Evolutionary conservation across 371 early-diverging fungal genomes (phyloP).

Genomic region (Apophysomyces variabilis): DNA sequence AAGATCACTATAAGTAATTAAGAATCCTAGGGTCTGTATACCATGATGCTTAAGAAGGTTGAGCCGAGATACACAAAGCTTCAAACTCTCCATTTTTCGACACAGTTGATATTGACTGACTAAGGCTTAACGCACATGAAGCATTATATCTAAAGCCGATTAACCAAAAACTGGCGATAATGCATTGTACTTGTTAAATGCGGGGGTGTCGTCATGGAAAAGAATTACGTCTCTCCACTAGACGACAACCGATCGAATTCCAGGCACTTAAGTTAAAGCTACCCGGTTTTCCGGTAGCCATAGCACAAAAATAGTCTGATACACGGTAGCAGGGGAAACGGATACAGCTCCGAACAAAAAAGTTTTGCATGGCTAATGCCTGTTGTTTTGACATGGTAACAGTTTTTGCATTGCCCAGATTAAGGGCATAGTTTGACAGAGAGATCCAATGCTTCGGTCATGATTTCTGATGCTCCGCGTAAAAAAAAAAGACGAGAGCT

Average conservation of each 20-base stretch:
- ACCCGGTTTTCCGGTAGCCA: neutral
- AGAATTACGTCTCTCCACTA: neutral
- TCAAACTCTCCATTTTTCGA: too few species aligned
- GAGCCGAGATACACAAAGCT: too few species aligned
- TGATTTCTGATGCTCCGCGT: neutral
- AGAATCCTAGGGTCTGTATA: too few species aligned
- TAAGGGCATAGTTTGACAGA: neutral
- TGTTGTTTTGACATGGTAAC: neutral
- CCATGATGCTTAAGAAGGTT: too few species aligned
- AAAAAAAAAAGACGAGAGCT: neutral
- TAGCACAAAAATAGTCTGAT: neutral
- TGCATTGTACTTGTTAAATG: neutral
- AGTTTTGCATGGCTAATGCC: neutral
- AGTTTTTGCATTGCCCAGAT: neutral
- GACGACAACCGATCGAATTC: neutral
- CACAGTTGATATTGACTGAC: too few species aligned
- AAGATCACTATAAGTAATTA: too few species aligned
- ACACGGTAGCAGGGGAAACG: neutral
- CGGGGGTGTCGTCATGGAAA: neutral
- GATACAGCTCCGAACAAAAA: constrained; percentile 7
- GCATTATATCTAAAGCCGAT: neutral
- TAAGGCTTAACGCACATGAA: too few species aligned
- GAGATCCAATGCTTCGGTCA: neutral
- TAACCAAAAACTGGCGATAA: neutral
- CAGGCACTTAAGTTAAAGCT: neutral